A percentile compares a stretch with the other conserved stretches of the same genome.
Evolutionary conservation across 1,284 basidiomycete genomes (phyloP).

Genomic region (Sphaerobolus stellatus): DNA sequence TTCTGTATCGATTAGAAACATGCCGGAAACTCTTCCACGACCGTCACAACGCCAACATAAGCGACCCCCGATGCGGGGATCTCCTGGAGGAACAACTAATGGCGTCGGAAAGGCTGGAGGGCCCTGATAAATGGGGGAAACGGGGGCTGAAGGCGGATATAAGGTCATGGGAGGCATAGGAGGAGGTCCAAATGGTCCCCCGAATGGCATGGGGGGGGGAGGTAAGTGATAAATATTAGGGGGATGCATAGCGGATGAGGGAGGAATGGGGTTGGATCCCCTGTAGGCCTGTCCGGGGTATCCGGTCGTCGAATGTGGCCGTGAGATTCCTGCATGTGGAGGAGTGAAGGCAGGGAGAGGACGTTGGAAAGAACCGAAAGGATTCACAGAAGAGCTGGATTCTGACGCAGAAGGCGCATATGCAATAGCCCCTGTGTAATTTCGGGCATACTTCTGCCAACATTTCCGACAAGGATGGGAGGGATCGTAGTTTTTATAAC

Average conservation of each 20-base stretch:
- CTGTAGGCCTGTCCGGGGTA: background rate
- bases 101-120: no score
- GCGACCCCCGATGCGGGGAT: slow-evolving; percentile 66
- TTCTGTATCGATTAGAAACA: slow-evolving; percentile 57
- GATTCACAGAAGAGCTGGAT: background rate
- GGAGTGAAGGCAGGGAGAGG: slow-evolving; percentile 34
- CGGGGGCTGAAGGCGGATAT: slow-evolving; percentile 23
- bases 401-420: slow-evolving; percentile 48
- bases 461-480: slow-evolving; percentile 65
- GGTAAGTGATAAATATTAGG: background rate
- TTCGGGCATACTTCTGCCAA: slow-evolving; percentile 63
- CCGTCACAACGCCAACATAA: slow-evolving; percentile 67
- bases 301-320: slow-evolving; percentile 2
- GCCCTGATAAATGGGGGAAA: slow-evolving; percentile 32
- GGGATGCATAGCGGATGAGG: slow-evolving; percentile 22
- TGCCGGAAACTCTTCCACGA: slow-evolving; percentile 48
- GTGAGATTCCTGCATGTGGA: slow-evolving; percentile 13
- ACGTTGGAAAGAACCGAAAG: slow-evolving; percentile 34
- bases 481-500: slow-evolving; percentile 69
- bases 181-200: slow-evolving; percentile 15
- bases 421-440: slow-evolving; percentile 56
- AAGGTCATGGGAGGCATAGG: slow-evolving; percentile 15
- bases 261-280: background rate
- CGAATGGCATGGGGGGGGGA: slow-evolving; percentile 15
- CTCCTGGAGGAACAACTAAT: slow-evolving; percentile 57